Evolutionary conservation across 768 basidiomycete species (phyloP).

Genomic region (Rhodosporidiobolus sp.): DNA sequence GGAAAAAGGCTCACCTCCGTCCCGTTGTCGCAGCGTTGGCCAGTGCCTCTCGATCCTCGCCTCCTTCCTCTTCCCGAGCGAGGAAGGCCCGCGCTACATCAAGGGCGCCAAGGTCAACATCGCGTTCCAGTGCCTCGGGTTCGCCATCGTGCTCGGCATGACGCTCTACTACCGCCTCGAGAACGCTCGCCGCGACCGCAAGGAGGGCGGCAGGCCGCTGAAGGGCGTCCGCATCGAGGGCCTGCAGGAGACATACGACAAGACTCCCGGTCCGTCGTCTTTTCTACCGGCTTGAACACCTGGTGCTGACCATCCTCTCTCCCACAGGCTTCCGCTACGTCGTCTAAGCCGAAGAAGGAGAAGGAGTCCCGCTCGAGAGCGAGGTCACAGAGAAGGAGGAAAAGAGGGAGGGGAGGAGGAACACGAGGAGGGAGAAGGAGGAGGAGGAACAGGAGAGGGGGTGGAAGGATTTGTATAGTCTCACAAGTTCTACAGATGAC

Average conservation of each 20-base stretch:
- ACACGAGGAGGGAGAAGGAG: too few relatives aligned
- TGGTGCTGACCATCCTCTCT: neutral
- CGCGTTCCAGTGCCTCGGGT: slow-evolving; percentile 48
- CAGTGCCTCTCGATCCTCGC: slow-evolving; percentile 50
- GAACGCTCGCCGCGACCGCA: slow-evolving; percentile 48
- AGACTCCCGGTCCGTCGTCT: slow-evolving; percentile 1
- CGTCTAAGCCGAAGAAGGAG: too few relatives aligned
- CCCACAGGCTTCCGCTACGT: neutral
- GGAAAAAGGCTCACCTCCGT: neutral
- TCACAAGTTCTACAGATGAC: too few relatives aligned
- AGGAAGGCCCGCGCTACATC: slow-evolving; percentile 48
- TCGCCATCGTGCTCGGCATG: slow-evolving; percentile 46
- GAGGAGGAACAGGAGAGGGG: too few relatives aligned
- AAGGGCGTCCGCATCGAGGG: slow-evolving; percentile 36
- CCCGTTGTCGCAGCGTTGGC: slow-evolving; percentile 11
- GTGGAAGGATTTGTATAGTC: too few relatives aligned
- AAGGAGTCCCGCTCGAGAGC: too few relatives aligned
- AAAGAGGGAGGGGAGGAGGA: too few relatives aligned
- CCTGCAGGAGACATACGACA: slow-evolving; percentile 9
- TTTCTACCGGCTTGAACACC: neutral
- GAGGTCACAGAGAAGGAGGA: too few relatives aligned
- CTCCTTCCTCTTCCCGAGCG: slow-evolving; percentile 47
- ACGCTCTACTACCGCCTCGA: slow-evolving; percentile 49
- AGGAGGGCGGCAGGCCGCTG: slow-evolving; percentile 48
- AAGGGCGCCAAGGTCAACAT: slow-evolving; percentile 50